Evolutionary conservation across 352 stramenopile genomes (phyloP), one percentile per base, ranked within the genome.

Genomic region (Globisporangium parvum): DNA sequence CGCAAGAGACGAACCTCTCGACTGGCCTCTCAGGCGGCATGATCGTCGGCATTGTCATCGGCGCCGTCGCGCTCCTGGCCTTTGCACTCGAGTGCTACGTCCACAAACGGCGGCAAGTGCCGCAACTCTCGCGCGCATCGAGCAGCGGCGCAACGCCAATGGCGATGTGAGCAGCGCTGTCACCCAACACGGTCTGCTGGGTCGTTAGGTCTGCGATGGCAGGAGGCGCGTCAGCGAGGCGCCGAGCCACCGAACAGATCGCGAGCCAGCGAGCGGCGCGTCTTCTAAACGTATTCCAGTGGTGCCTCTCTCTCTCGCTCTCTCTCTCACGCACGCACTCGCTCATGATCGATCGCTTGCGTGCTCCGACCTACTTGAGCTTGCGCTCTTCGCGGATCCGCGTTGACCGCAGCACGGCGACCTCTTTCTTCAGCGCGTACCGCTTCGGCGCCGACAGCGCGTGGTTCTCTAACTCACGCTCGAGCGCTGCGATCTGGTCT

Each of bases 391-490:
- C 65, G 15, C 78, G 84, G 59, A 93, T 86, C 58, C 75, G 76
- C 45, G 77, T 68, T 3, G 82, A 87, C 31, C 82, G 82, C 33
- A 75, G 50, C 57, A 88, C 71, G 10, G 82, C 82, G 17, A 95
- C 57, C 44, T 93, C 75, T 60, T 93, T 95, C 67, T 91, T 92
- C 35, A 95, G 51, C 33, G 82, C 81, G 42, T 88, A 93, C 21
- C 75, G 80, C 55, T 93, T 95, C 2, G 80, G 60, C 2, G 63
- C 80, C 14, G 80, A 91, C 8, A 94, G 57, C 9, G 74, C 56
- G 21, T 73, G 72, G 47, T 69, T 68, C 45, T 94, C 85, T 28
- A 94, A 70, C 56, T 88, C 67, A 8, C 31, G n/a, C 40, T 91
- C 78, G 24, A 92, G 66, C 18, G 70, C 47, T 12, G 62, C 60